These are phyloP conservation scores for Calonectria henricotiae DNA, from an alignment of 2,329 filamentous ascomycete species.

Conservation along the genomic window DNA sequence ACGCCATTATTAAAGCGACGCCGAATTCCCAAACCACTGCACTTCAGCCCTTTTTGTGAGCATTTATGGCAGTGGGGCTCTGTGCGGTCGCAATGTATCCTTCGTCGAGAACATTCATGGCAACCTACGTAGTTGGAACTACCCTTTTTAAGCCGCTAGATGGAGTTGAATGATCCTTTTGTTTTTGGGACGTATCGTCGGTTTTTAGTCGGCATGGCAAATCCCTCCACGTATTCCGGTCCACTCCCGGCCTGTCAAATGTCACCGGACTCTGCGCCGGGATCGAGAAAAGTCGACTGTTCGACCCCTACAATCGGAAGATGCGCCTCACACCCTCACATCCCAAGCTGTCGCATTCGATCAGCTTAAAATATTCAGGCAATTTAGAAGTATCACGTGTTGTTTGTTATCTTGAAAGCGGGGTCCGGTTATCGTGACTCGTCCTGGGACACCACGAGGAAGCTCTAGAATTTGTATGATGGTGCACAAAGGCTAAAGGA, in stretches of 20 bases:
- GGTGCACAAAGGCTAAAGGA: background rate
- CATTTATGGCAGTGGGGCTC: slow-evolving; percentile 48
- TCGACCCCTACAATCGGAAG: slow-evolving; percentile 10
- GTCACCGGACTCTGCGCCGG: background rate
- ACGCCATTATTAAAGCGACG: slow-evolving; percentile 52
- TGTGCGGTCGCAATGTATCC: slow-evolving; percentile 49
- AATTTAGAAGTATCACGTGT: slow-evolving; percentile 7
- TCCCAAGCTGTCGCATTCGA: background rate
- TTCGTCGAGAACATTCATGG: slow-evolving; percentile 49
- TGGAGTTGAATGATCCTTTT: slow-evolving; percentile 39
- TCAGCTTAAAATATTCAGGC: background rate
- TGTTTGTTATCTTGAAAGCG: slow-evolving; percentile 2
- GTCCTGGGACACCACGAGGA: slow-evolving; percentile 5
- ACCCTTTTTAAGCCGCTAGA: no score
- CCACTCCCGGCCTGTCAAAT: background rate
- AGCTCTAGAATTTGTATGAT: background rate
- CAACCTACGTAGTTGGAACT: slow-evolving; percentile 39
- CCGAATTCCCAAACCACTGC: slow-evolving; percentile 49
- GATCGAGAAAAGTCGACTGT: background rate
- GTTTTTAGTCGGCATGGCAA: slow-evolving; percentile 49
- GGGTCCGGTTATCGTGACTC: slow-evolving; percentile 7
- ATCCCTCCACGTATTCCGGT: background rate
- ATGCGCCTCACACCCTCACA: background rate
- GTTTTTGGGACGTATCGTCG: slow-evolving; percentile 50
- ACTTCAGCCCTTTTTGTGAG: slow-evolving; percentile 44